Conservation (phyloP, 306 rosid genomes). For the Cucurbita maxima region DNA sequence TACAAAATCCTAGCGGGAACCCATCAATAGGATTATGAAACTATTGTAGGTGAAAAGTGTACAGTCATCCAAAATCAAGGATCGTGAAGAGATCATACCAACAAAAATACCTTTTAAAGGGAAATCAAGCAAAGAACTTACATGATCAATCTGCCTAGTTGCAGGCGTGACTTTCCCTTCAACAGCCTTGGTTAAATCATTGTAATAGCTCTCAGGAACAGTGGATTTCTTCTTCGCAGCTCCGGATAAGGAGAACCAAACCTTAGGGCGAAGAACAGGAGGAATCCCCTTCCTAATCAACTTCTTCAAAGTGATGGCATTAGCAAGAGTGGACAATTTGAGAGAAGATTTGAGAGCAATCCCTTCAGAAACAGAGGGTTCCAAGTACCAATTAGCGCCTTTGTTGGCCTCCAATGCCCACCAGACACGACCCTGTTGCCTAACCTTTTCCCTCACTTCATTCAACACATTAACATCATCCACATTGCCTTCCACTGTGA, state of each 20-base stretch:
- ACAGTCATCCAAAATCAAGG: background rate
- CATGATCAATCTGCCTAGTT: slow-evolving; percentile 95
- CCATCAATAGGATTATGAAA: background rate
- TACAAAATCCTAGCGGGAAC: background rate
- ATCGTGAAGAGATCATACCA: background rate
- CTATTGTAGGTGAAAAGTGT: background rate
- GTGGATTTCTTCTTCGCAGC: slow-evolving; percentile 98
- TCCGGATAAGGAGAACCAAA: slow-evolving; percentile 90
- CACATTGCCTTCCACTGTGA: slow-evolving; percentile 95
- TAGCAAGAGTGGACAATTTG: slow-evolving; percentile 60
- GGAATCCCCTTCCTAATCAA: slow-evolving; percentile 90
- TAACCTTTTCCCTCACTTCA: slow-evolving; percentile 94
- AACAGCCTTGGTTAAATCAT: slow-evolving; percentile 67
- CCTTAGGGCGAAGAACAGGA: slow-evolving; percentile 84
- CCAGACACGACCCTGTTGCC: slow-evolving; percentile 90
- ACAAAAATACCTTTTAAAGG: background rate
- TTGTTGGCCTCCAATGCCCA: slow-evolving; percentile 96
- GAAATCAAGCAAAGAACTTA: slow-evolving; percentile 19
- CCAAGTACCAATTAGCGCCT: slow-evolving; percentile 92
- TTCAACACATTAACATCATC: slow-evolving; percentile 95
- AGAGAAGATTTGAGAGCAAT: slow-evolving; percentile 67
- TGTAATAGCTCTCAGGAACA: slow-evolving; percentile 89
- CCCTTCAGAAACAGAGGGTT: slow-evolving; percentile 58
- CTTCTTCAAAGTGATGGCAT: slow-evolving; percentile 82
- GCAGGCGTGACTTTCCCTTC: slow-evolving; percentile 96